Evolutionary conservation across 495 filamentous ascomycete species (phyloP).

Genomic region (Choiromyces venosus): DNA sequence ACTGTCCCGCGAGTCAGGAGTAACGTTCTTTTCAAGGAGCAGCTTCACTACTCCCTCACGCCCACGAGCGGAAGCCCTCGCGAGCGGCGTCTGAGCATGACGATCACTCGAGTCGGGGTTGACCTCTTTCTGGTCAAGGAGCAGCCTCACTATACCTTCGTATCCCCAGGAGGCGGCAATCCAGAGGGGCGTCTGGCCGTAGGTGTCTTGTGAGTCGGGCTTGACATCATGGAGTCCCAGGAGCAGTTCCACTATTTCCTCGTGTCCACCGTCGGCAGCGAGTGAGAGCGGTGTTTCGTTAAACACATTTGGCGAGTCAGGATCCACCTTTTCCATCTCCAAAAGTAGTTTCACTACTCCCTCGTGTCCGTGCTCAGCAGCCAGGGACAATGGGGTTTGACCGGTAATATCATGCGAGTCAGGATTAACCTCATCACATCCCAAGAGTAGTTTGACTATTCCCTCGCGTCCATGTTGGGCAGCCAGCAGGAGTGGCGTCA

Average conservation of each 20-base stretch:
- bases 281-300: not conserved
- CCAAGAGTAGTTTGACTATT: not conserved
- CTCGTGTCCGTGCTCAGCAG: not conserved
- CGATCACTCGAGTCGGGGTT: no score
- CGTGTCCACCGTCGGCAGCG: not conserved
- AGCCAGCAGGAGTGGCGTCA: not conserved
- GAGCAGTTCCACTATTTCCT: not conserved
- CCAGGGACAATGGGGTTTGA: not conserved
- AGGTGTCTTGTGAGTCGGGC: not conserved
- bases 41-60: not conserved
- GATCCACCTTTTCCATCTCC: not conserved
- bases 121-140: no score
- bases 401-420: no score
- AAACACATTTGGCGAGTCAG: no score
- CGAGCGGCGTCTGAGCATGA: not conserved
- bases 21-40: not conserved
- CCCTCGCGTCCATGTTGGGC: not conserved
- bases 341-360: not conserved
- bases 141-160: no score
- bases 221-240: not conserved
- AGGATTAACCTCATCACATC: not conserved
- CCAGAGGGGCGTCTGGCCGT: not conserved
- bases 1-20: no score
- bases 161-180: no score
- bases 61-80: no score